Percentiles rank a stretch among this genome's conserved stretches.
phyloP scores from a whole-genome alignment of 75 land plant genomes.

The Adiantum capillusveneris region DNA sequence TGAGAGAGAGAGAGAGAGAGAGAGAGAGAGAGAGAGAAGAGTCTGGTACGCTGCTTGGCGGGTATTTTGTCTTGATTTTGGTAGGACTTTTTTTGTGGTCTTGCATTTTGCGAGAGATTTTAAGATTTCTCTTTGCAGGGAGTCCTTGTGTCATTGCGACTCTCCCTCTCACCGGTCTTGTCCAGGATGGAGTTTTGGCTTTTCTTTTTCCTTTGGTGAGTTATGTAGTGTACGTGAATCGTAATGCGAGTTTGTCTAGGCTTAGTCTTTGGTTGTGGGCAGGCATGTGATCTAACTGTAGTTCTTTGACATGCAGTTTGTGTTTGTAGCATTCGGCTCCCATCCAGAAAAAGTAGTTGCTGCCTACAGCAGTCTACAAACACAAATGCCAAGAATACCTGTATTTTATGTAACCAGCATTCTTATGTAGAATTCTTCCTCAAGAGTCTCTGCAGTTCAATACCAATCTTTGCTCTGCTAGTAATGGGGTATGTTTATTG shows the following conservation, averaged over 20 bases:
- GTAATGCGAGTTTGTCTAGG: too few relatives aligned
- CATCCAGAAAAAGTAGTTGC: conserved; percentile 20
- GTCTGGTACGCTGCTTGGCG: too few relatives aligned
- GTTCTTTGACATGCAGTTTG: conserved; percentile 21
- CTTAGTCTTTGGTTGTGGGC: not conserved
- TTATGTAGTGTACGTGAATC: too few relatives aligned
- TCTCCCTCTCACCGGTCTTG: conserved; percentile 71
- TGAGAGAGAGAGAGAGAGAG: too few relatives aligned
- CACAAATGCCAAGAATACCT: conserved; percentile 12
- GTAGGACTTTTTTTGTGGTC: too few relatives aligned
- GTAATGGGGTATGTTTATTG: too few relatives aligned
- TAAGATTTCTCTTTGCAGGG: conserved; percentile 38
- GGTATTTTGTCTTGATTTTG: too few relatives aligned
- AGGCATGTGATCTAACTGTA: not conserved
- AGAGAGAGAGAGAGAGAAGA: too few relatives aligned
- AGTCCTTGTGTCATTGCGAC: conserved; percentile 81
- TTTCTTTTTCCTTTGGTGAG: conserved; percentile 69
- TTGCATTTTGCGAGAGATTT: not conserved
- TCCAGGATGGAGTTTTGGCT: conserved; percentile 68
- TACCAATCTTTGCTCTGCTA: too few relatives aligned
- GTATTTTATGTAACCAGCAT: conserved; percentile 27
- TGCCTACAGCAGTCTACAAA: not conserved
- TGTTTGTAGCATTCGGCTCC: conserved; percentile 30
- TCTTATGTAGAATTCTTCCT: conserved; percentile 15
- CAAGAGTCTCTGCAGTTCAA: too few relatives aligned